Evolutionary conservation across 2,329 filamentous ascomycete species (phyloP), one percentile per base, ranked within the genome.

Genomic region (Colletotrichum chrysophilum): DNA sequence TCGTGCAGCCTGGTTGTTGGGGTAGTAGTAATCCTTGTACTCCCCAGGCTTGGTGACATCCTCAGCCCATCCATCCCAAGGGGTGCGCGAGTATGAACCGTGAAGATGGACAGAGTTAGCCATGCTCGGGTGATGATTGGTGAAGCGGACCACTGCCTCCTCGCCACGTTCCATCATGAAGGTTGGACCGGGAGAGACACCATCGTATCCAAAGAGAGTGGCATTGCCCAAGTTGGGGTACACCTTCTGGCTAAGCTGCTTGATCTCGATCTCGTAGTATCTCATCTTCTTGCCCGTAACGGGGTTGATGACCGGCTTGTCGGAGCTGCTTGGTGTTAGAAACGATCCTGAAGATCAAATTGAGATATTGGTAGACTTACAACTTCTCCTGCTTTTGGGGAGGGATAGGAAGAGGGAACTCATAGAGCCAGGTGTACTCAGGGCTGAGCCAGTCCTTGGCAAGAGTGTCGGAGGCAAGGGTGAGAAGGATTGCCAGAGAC

Each of bases 11-110:
- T 90, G 88, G 30, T 80, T 81, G 79, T 91, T 91, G 52, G 89
- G 88, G 75, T 90, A 91, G 80, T 90, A 91, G 80, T 91, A 91
- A 74, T 91, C 80, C 79, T 91, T 90, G 80, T 86, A 89, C 77
- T 89, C 81, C 3, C 88, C 87, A 3, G 84, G 82, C 3, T 80
- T 38, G 1, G 88, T 86, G 26, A 85, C 81, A 76, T 91, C 89
- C 65, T 86, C 85, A 6, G 88, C 88, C 88, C 88, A 90, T 1
- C 89, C 89, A 76, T 89, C 80, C 66, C 77, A 82, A 12, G 86
- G 86, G 9, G 87, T 83, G 36, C 86, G 82, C 26, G 85, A 85
- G 61, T 84, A 88, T 16, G 87, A 88, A 3, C 88, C 88, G 78
- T 90, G 88, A 36, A 90, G 83, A 81, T 90, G 88, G 4, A 88